Percentiles rank a stretch among this genome's conserved stretches.
These are phyloP conservation scores for Lentinula lateritia DNA, from an alignment of 768 basidiomycete genomes.

Conservation along the genomic window DNA sequence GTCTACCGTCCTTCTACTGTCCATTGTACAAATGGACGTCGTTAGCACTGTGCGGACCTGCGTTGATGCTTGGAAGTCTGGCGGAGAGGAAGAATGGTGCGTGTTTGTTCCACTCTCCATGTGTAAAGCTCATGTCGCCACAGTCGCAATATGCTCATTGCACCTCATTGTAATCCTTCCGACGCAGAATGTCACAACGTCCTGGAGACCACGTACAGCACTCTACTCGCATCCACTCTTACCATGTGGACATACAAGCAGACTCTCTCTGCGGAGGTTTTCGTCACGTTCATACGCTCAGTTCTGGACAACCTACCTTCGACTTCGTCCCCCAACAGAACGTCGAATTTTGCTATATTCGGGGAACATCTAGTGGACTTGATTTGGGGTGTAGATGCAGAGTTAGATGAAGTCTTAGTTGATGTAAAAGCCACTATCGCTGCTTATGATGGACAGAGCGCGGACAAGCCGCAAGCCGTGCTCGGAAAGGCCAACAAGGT, in stretches of 20 bases:
- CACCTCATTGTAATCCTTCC: slow-evolving; percentile 54
- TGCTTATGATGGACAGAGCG: slow-evolving; percentile 26
- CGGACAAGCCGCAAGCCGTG: slow-evolving; percentile 18
- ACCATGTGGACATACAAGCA: slow-evolving; percentile 47
- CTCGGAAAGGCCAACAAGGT: slow-evolving; percentile 35
- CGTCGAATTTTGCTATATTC: slow-evolving; percentile 40
- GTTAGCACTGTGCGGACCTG: slow-evolving; percentile 45
- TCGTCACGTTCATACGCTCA: slow-evolving; percentile 61
- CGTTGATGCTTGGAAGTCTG: slow-evolving; percentile 49
- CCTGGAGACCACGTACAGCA: slow-evolving; percentile 64
- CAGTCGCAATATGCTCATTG: slow-evolving; percentile 59
- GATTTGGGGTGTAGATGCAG: slow-evolving; percentile 75
- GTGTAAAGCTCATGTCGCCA: slow-evolving; percentile 10
- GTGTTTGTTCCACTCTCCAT: slow-evolving; percentile 15
- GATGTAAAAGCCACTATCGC: slow-evolving; percentile 45
- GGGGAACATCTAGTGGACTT: slow-evolving; percentile 74
- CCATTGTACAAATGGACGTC: slow-evolving; percentile 45
- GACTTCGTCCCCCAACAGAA: slow-evolving; percentile 56
- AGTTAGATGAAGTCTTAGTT: slow-evolving; percentile 63
- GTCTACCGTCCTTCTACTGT: neutral
- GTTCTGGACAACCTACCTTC: slow-evolving; percentile 59
- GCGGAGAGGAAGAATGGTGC: slow-evolving; percentile 62
- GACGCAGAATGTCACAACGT: slow-evolving; percentile 48
- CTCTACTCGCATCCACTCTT: slow-evolving; percentile 56
- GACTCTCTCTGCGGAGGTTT: slow-evolving; percentile 39